Conservation (phyloP, 306 rosid species). For the Trichosanthes cucumerina region DNA sequence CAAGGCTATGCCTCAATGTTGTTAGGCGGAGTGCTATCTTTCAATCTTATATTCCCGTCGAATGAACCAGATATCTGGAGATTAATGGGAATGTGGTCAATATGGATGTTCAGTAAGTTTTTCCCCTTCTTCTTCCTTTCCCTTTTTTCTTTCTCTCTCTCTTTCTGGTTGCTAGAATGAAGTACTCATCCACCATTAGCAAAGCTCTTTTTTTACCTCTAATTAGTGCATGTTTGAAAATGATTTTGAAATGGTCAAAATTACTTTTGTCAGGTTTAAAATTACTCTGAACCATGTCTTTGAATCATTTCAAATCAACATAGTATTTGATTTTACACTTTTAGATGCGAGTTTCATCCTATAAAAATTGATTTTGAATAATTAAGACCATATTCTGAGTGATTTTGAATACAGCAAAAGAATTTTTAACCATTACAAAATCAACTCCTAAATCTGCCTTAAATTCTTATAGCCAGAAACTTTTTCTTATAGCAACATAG, state of each 20-base stretch:
- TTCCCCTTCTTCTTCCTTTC: neutral
- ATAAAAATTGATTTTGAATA: too few relatives aligned
- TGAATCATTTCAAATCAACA: too few relatives aligned
- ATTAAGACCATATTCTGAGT: too few relatives aligned
- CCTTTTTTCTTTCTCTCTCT: too few relatives aligned
- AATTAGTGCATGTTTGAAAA: neutral
- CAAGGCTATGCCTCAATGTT: constrained; percentile 85
- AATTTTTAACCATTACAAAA: too few relatives aligned
- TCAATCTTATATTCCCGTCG: constrained; percentile 84
- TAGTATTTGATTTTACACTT: too few relatives aligned
- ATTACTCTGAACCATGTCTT: too few relatives aligned
- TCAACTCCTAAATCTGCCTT: too few relatives aligned
- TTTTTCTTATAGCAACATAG: neutral
- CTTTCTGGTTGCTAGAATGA: neutral
- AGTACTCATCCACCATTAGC: neutral
- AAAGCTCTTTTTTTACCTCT: neutral
- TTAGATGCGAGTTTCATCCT: too few relatives aligned
- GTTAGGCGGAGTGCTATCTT: constrained; percentile 82
- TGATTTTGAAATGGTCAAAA: too few relatives aligned
- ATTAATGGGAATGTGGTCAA: constrained; percentile 99
- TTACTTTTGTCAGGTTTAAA: too few relatives aligned
- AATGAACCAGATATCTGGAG: constrained; percentile 94
- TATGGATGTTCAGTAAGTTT: constrained; percentile 96
- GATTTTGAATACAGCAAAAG: too few relatives aligned
- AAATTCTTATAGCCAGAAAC: neutral